Percentiles rank a stretch among this genome's conserved stretches.
Evolutionary conservation across 1,284 basidiomycete genomes (phyloP).

Genomic region (Vanrija pseudolonga): DNA sequence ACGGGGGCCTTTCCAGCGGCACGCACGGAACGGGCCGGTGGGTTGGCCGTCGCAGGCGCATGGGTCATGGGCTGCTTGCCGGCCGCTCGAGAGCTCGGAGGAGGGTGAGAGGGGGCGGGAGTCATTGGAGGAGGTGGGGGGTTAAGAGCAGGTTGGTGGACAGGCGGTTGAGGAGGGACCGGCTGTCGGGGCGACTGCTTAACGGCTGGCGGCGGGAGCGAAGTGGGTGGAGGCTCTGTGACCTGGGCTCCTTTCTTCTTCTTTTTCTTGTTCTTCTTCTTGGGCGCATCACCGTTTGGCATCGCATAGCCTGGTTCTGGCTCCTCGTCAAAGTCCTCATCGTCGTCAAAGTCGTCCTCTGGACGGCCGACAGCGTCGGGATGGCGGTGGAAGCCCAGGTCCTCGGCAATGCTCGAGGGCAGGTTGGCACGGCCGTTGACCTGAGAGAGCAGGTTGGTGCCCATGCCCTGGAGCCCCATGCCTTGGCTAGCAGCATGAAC

Average conservation of each 20-base stretch:
- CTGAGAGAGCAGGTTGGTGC: conserved; percentile 34
- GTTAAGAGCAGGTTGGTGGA: conserved; percentile 27
- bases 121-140: conserved; percentile 40
- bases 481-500: conserved; percentile 56
- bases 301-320: conserved; percentile 20
- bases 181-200: conserved; percentile 36
- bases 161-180: conserved; percentile 35
- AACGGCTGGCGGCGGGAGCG: conserved; percentile 35
- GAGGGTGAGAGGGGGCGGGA: conserved; percentile 48
- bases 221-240: conserved; percentile 43
- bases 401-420: conserved; percentile 46
- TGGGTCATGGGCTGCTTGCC: conserved; percentile 72
- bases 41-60: conserved; percentile 36
- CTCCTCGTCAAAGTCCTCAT: conserved; percentile 42
- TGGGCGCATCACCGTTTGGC: conserved; percentile 43
- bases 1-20: conserved; percentile 52
- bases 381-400: conserved; percentile 54
- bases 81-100: conserved; percentile 65
- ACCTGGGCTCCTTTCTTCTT: conserved; percentile 51
- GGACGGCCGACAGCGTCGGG: conserved; percentile 44
- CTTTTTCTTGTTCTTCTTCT: conserved; percentile 57
- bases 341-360: conserved; percentile 53
- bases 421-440: conserved; percentile 31
- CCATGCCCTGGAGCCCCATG: conserved; percentile 47
- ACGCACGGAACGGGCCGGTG: conserved; percentile 50